Percentiles rank a stretch among this genome's conserved stretches.
Conservation (phyloP, 371 early-diverging fungal genomes). For the Circinella umbellata region DNA sequence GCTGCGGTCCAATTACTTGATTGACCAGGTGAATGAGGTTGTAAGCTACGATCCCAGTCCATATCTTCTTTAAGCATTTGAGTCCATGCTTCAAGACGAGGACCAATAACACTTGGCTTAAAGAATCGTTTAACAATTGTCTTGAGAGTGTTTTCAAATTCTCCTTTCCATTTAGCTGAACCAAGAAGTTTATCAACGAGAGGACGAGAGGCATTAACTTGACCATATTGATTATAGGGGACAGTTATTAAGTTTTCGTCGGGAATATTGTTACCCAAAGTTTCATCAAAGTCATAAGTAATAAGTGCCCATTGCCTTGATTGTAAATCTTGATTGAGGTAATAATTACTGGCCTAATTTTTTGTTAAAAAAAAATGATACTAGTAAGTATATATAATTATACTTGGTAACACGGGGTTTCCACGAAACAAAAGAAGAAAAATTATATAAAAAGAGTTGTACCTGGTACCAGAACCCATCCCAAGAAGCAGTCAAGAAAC, state of each 20-base stretch:
- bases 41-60: constrained; percentile 50
- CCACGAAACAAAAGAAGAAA: too few species aligned
- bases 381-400: too few species aligned
- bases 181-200: constrained; percentile 42
- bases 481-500: constrained; percentile 50
- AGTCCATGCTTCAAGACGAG: constrained; percentile 53
- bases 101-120: constrained; percentile 51
- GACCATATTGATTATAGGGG: constrained; percentile 45
- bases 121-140: constrained; percentile 56
- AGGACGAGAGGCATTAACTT: constrained; percentile 41
- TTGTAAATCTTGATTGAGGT: constrained; percentile 50
- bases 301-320: constrained; percentile 57
- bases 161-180: constrained; percentile 45
- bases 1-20: constrained; percentile 38
- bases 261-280: constrained; percentile 42
- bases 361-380: not conserved
- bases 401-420: too few species aligned
- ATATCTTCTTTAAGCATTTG: constrained; percentile 58
- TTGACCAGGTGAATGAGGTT: constrained; percentile 50
- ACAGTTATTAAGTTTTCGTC: constrained; percentile 21
- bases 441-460: too few species aligned
- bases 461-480: constrained; percentile 58
- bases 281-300: constrained; percentile 64
- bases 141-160: constrained; percentile 55
- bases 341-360: constrained; percentile 45